Evolutionary conservation across 2,329 filamentous ascomycete genomes (phyloP), one percentile per base, ranked within the genome.

Genomic region (Elsinoe arachidis): DNA sequence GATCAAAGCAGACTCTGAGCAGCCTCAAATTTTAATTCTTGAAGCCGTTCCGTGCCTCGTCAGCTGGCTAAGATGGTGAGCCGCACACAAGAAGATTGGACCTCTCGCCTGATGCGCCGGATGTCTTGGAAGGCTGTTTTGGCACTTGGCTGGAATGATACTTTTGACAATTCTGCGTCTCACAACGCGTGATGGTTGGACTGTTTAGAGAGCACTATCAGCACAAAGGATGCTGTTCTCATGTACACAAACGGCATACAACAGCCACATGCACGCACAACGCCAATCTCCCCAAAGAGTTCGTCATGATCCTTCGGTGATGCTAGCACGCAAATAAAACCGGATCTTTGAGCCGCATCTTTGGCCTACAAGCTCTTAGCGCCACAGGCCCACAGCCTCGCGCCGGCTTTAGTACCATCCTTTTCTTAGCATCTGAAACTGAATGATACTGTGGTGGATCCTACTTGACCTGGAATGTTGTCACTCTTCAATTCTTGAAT

Each of bases 321-420:
- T 39, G 37, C 37, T 39, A 39, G 17, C 5, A 39, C 37, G 26
- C 37, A 51, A 34, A 34, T n/a, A 47, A 51, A 51, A 51, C 46
- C 46, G 46, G 46, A 51, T 51, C 33, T 51, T 12, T 17, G 46
- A 51, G 46, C 46, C 46, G 46, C 46, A 51, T 7, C 26, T 43
- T 11, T 43, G 15, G 15, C 12, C 39, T 19, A 5, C 15, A 15
- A 9, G 39, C 14, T 30, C 26, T 30, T 30, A 30, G 39, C 39
- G 39, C 39, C 39, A 19, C 26, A 30, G 26, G 19, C 15, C 41
- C 12, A 23, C 41, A 46, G 41, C 41, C 41, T 46, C 41, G 41
- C 41, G 41, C 41, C 41, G 41, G 19, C 21, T 12, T 39, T 26
- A 46, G 41, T 23, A 46, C 41, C 41, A 46, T 46, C 41, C 21